phyloP scores from a whole-genome alignment of 2,329 filamentous ascomycete species.

The Microdochium paspali region DNA sequence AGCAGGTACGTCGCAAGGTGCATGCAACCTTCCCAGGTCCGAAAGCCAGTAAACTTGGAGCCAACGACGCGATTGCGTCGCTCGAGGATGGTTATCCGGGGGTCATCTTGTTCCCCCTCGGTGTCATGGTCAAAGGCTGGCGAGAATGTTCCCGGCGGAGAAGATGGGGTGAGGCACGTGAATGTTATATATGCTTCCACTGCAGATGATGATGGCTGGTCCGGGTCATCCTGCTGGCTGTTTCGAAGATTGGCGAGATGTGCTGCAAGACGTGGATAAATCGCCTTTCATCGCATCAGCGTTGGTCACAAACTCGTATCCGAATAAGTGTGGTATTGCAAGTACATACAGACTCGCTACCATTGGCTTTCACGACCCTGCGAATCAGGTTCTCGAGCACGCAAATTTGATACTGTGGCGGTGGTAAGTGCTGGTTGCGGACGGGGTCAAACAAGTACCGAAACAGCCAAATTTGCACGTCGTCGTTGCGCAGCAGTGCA shows the following conservation, averaged over 20 bases:
- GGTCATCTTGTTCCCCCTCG: slow-evolving; percentile 9
- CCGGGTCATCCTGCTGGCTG: slow-evolving; percentile 26
- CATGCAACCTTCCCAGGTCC: slow-evolving; percentile 62
- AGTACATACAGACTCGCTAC: slow-evolving; percentile 35
- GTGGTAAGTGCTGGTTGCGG: slow-evolving; percentile 37
- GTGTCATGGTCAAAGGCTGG: neutral
- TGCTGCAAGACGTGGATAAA: slow-evolving; percentile 32
- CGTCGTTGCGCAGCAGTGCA: slow-evolving; percentile 12
- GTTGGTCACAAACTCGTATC: too few relatives aligned
- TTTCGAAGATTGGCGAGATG: slow-evolving; percentile 48
- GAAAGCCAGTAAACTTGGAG: slow-evolving; percentile 53
- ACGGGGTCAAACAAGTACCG: slow-evolving; percentile 44
- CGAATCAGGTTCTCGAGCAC: slow-evolving; percentile 49
- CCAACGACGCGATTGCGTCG: slow-evolving; percentile 42
- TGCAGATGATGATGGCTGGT: slow-evolving; percentile 37
- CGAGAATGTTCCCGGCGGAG: slow-evolving; percentile 9
- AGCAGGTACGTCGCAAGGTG: slow-evolving; percentile 53
- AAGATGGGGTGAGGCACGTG: slow-evolving; percentile 28
- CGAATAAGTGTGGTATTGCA: slow-evolving; percentile 32
- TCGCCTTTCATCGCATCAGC: slow-evolving; percentile 5
- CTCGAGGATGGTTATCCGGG: slow-evolving; percentile 43
- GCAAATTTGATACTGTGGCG: slow-evolving; percentile 48
- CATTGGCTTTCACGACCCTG: slow-evolving; percentile 48
- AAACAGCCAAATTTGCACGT: slow-evolving; percentile 32
- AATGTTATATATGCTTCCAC: slow-evolving; percentile 58